Conservation (phyloP, 805 yeast genomes). For the Lachancea quebecensis region DNA sequence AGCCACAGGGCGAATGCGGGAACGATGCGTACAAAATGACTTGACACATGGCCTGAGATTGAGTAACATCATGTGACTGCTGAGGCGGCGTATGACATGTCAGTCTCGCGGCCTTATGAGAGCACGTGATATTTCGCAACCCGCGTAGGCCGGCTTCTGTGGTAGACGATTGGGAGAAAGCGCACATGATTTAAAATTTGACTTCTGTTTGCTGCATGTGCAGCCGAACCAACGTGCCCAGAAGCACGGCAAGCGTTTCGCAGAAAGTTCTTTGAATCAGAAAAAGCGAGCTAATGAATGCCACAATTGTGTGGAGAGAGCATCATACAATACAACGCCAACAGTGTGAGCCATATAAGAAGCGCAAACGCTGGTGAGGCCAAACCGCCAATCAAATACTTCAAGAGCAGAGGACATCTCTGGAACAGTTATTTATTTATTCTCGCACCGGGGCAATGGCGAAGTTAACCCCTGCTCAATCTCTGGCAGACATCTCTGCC, state of each 20-base stretch:
- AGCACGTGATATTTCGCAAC: too few relatives aligned
- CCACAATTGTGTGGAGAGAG: constrained; percentile 3
- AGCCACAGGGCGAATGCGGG: neutral
- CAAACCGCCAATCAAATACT: neutral
- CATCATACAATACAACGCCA: neutral
- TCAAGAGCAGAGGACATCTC: neutral
- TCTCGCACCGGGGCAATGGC: neutral
- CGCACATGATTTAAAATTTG: neutral
- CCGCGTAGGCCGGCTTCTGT: neutral
- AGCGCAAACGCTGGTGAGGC: neutral
- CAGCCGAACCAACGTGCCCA: too few relatives aligned
- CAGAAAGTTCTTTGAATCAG: neutral
- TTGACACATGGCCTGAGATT: too few relatives aligned
- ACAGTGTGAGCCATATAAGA: neutral
- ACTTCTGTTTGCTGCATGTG: neutral
- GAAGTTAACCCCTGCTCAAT: constrained; percentile 1
- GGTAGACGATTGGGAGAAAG: neutral
- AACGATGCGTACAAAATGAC: too few relatives aligned
- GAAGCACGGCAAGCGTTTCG: too few relatives aligned
- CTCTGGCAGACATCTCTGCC: constrained; percentile 1
- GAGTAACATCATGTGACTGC: too few relatives aligned
- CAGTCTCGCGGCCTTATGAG: too few relatives aligned
- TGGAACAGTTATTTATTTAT: neutral
- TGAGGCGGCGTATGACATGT: too few relatives aligned
- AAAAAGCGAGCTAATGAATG: neutral